Base-by-base conservation (phyloP, 2,329 filamentous ascomycete genomes). In the Pestalotiopsis sp. region DNA sequence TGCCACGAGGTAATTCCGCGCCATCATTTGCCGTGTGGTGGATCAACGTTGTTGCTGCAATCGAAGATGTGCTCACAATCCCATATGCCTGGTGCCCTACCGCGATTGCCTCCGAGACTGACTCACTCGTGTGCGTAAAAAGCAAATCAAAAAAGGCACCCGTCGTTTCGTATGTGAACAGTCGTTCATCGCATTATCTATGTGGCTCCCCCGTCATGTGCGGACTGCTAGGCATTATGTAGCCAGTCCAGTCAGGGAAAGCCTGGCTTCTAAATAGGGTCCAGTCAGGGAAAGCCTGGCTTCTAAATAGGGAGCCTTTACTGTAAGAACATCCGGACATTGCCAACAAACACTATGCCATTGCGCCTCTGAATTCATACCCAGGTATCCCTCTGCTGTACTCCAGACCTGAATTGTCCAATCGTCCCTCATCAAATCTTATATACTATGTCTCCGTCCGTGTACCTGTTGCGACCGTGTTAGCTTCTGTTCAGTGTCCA, bases 371-470 rank as follows among this genome's bases (percentile, higher is more conserved):
- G 4, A 39, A 39, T 13, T 39, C n/a, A 36, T 36, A 36, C n/a
- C 25, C 38, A 39, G 31, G 27, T 62, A 62, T 39, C 27, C 31
- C 17, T 36, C 27, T 38, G 31, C 31, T 36, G 31, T 36, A 36
- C 59, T 62, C 59, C 59, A 39, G 59, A 62, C 27, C 12, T 39
- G 36, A 17, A 62, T 14, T 36, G 25, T 62, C 59, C 59, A 62
- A 62, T 62, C 45, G 14, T n/a, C 59, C 58, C 31, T 9, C 68
- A 69, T 67, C 70, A 77, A 66, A 78, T 77, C 73, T 78, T 78
- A 65, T 77, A 78, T 38, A 78, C 77, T 31, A 78, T 63, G 63
- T 77, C 75, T n/a, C 77, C 77, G 68, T 78, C 76, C 71, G 75
- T 77, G 72, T 78, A 78, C 77, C 77, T 78, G 49, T 31, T 56